Percentiles rank a stretch among this genome's conserved stretches.
Conservation (phyloP, 2,329 filamentous ascomycete species). For the Alternaria dauci region DNA sequence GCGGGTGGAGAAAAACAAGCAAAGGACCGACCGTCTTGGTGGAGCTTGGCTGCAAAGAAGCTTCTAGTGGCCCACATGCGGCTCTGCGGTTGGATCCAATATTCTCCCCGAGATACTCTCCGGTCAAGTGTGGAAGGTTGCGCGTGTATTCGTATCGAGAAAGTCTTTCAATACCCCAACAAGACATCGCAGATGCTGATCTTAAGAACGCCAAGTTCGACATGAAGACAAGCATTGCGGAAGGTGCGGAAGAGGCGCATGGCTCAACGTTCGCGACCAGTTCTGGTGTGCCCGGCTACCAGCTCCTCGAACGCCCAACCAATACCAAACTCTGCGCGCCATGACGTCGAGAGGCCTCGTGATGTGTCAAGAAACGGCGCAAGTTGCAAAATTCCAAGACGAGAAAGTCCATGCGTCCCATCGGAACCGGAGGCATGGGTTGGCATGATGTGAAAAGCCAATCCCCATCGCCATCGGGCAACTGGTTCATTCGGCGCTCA, state of each 20-base stretch:
- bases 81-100: constrained; percentile 33
- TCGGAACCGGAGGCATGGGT: constrained; percentile 10
- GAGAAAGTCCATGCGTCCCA: constrained; percentile 6
- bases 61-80: constrained; percentile 44
- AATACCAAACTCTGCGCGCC: background rate
- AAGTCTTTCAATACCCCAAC: background rate
- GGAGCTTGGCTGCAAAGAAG: constrained; percentile 42
- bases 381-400: constrained; percentile 3
- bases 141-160: constrained; percentile 1
- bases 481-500: constrained; percentile 11
- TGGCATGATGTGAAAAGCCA: constrained; percentile 4
- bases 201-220: background rate
- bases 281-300: background rate
- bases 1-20: constrained; percentile 31
- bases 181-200: background rate
- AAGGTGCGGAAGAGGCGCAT: constrained; percentile 11
- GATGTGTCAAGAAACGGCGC: constrained; percentile 14
- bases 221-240: constrained; percentile 7
- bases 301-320: constrained; percentile 5
- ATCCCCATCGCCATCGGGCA: constrained; percentile 1
- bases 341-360: constrained; percentile 11
- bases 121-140: constrained; percentile 8
- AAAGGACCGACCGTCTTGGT: constrained; percentile 33
- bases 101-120: constrained; percentile 23
- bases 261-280: constrained; percentile 7